Conservation (phyloP, 1,284 basidiomycete species). For the Agaricales sp. region DNA sequence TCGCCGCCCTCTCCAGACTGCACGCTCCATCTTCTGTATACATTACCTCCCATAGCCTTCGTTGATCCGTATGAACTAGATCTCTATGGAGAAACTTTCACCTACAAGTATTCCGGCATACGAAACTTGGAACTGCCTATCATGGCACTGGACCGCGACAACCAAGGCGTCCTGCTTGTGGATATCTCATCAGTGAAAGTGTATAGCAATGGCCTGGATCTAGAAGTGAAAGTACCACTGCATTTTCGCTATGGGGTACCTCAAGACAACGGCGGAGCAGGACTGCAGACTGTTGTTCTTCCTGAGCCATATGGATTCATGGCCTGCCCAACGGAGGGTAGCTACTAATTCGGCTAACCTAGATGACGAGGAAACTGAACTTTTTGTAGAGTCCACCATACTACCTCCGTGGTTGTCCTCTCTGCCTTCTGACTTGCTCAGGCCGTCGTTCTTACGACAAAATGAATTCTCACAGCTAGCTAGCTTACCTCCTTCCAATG, state of each 20-base stretch:
- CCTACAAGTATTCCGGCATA: constrained; percentile 29
- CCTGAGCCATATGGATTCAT: not conserved
- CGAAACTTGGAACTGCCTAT: constrained; percentile 40
- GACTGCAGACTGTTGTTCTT: not conserved
- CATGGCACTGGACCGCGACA: constrained; percentile 23
- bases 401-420: too few relatives aligned
- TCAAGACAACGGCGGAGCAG: not conserved
- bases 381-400: too few relatives aligned
- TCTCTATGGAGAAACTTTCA: constrained; percentile 29
- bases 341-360: too few relatives aligned
- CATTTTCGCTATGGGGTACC: not conserved
- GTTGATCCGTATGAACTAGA: constrained; percentile 43
- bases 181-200: not conserved
- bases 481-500: too few relatives aligned
- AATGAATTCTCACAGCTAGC: too few relatives aligned
- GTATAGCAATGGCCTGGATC: not conserved
- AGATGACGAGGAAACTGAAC: too few relatives aligned
- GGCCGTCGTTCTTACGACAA: too few relatives aligned
- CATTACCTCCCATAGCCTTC: constrained; percentile 34
- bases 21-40: constrained; percentile 28
- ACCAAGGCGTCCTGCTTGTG: constrained; percentile 27
- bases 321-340: not conserved
- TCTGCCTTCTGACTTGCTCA: too few relatives aligned
- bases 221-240: not conserved
- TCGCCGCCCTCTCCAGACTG: constrained; percentile 16